A percentile compares a stretch with the other conserved stretches of the same genome.
Evolutionary conservation across 352 stramenopile species (phyloP).

Genomic region (Phytophthora litchii): DNA sequence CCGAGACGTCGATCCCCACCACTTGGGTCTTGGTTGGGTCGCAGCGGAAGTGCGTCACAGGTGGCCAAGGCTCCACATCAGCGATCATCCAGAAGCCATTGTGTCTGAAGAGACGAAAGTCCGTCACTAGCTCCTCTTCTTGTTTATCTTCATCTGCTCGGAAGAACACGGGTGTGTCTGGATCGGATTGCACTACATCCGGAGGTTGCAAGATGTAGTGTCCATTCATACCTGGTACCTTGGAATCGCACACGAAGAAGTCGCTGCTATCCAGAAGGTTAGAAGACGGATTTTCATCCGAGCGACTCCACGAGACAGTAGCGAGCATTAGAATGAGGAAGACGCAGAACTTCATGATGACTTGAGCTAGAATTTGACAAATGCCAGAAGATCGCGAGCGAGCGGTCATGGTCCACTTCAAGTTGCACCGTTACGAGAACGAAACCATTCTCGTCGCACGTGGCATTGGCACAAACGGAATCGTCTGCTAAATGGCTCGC

Average conservation of each 20-base stretch:
- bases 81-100: conserved; percentile 75
- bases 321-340: neutral
- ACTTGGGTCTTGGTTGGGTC: conserved; percentile 53
- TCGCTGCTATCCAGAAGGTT: conserved; percentile 36
- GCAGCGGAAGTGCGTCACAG: conserved; percentile 63
- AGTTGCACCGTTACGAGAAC: conserved; percentile 23
- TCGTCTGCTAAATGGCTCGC: conserved; percentile 6
- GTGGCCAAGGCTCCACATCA: conserved; percentile 59
- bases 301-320: too few relatives aligned
- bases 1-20: conserved; percentile 24
- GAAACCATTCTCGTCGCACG: conserved; percentile 10
- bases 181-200: conserved; percentile 37
- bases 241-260: conserved; percentile 67
- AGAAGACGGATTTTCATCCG: neutral
- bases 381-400: conserved; percentile 20
- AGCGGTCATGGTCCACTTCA: conserved; percentile 22
- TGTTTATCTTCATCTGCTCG: conserved; percentile 41
- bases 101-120: conserved; percentile 67
- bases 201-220: conserved; percentile 48
- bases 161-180: conserved; percentile 47
- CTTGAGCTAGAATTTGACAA: conserved; percentile 1
- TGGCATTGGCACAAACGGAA: conserved; percentile 10
- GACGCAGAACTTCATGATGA: neutral
- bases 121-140: conserved; percentile 8
- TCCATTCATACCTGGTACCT: conserved; percentile 55